phyloP scores from a whole-genome alignment of 495 filamentous ascomycete species.

The Lasiosphaeria ovina region DNA sequence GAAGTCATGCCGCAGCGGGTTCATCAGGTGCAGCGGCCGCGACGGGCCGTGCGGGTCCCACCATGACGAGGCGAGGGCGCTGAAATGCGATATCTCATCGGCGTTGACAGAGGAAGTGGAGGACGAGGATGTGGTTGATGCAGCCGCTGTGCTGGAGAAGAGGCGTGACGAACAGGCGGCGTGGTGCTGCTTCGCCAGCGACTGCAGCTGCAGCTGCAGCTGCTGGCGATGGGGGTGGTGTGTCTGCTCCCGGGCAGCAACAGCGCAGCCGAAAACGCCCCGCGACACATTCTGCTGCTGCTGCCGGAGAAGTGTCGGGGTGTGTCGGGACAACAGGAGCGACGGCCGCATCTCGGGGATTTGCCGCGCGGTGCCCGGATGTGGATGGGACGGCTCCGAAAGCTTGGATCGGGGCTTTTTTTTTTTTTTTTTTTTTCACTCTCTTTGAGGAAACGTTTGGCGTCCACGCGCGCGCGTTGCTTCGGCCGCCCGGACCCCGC shows the following conservation, averaged over 20 bases:
- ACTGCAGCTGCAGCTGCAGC: slow-evolving; percentile 4
- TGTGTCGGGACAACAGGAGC: slow-evolving; percentile 2
- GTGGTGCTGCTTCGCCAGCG: slow-evolving; percentile 10
- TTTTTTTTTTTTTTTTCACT: too few relatives aligned
- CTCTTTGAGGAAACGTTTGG: neutral
- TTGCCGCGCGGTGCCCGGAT: too few relatives aligned
- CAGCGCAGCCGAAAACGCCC: neutral
- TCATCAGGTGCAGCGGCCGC: slow-evolving; percentile 93
- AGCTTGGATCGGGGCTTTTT: too few relatives aligned
- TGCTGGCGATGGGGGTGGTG: neutral
- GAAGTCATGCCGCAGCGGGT: slow-evolving; percentile 92
- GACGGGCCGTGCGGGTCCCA: slow-evolving; percentile 96
- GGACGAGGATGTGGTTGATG: slow-evolving; percentile 3
- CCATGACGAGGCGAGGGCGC: slow-evolving; percentile 87
- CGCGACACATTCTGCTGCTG: neutral
- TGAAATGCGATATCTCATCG: slow-evolving; percentile 90
- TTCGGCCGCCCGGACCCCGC: neutral
- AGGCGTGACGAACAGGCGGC: slow-evolving; percentile 2
- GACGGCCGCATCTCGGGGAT: slow-evolving; percentile 21
- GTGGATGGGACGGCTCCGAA: too few relatives aligned
- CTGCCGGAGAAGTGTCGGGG: slow-evolving; percentile 13
- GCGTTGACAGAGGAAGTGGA: slow-evolving; percentile 58
- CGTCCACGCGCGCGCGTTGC: neutral
- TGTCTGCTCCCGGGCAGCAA: neutral
- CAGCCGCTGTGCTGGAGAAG: neutral